Base-by-base conservation (phyloP, 768 basidiomycete species). In the Mycena capillaripes region DNA sequence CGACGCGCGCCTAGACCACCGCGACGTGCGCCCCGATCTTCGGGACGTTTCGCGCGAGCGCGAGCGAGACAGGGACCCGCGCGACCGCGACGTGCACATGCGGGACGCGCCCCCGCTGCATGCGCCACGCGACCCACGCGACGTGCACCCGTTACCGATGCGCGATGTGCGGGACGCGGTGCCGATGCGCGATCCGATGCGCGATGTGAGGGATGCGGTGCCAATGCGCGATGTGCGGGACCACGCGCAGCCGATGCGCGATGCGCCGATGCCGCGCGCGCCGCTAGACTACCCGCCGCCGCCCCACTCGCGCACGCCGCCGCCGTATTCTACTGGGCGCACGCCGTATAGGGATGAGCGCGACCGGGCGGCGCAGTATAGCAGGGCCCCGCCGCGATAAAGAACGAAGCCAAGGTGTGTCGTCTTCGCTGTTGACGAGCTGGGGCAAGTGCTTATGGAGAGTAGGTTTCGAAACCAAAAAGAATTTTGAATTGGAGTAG, bases 231-330 rank as follows among this genome's bases (percentile, higher is more conserved):
- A 72, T 30, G 23, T 19, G 5, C 19, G 70, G 19, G 71, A 72
- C n/a, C 38, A 38, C 16, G 71, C 71, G 29, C 19, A 27, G 48
- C 66, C 66, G 8, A 63, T 73, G 66, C 66, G 71, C 25, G 71
- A 73, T 52, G 48, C 56, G 32, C 42, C 52, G 16, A 23, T 68
- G 72, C 40, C 64, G 57, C 64, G 65, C 12, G 53, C 66, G 57
- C 68, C 72, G 40, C 60, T 74, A 2, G 73, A 74, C 16, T 72
- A 72, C 44, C 71, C 71, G 53, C 71, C 70, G 10, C 44, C 50
- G 56, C 30, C 66, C 9, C 57, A 71, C 48, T 16, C 64, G 29
- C 71, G 65, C n/a, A 48, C 65, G 7, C 71, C 71, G 44, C 71
- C 71, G 23, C 69, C 69, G 21, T 67, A 72, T 25, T 62, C 71